phyloP scores from a whole-genome alignment of 2,329 filamentous ascomycete genomes.

The Lasiodiplodia citricola region DNA sequence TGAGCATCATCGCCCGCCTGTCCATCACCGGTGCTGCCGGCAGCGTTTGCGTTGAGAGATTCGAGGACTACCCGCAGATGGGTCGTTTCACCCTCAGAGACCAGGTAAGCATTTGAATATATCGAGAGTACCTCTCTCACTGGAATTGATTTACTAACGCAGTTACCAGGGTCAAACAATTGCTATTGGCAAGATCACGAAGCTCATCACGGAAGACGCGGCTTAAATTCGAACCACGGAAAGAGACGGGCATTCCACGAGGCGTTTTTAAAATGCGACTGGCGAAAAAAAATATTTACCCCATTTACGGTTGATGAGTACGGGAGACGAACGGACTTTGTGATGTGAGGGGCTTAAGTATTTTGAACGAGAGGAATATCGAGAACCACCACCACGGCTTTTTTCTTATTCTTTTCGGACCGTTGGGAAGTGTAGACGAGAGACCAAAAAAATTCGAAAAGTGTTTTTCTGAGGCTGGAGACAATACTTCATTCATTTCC shows the following conservation, averaged over 20 bases:
- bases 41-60: slow-evolving; percentile 88
- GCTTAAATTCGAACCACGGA: neutral
- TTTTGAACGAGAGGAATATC: neutral
- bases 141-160: slow-evolving; percentile 37
- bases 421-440: slow-evolving; percentile 5
- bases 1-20: slow-evolving; percentile 89
- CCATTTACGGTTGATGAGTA: slow-evolving; percentile 17
- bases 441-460: slow-evolving; percentile 12
- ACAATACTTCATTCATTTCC: neutral
- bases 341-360: neutral
- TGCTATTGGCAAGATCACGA: slow-evolving; percentile 98
- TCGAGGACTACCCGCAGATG: slow-evolving; percentile 89
- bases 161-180: slow-evolving; percentile 87
- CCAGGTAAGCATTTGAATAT: slow-evolving; percentile 34
- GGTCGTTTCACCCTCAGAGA: slow-evolving; percentile 38
- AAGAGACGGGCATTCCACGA: slow-evolving; percentile 18
- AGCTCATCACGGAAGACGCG: slow-evolving; percentile 64
- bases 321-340: neutral
- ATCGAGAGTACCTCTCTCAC: too few relatives aligned
- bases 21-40: slow-evolving; percentile 85
- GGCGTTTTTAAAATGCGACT: slow-evolving; percentile 17
- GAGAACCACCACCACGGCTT: neutral
- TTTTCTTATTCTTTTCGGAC: neutral
- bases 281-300: neutral
- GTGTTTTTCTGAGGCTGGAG: neutral